Evolutionary conservation across 2,329 filamentous ascomycete genomes (phyloP).

Genomic region (Paramyrothecium roridum): DNA sequence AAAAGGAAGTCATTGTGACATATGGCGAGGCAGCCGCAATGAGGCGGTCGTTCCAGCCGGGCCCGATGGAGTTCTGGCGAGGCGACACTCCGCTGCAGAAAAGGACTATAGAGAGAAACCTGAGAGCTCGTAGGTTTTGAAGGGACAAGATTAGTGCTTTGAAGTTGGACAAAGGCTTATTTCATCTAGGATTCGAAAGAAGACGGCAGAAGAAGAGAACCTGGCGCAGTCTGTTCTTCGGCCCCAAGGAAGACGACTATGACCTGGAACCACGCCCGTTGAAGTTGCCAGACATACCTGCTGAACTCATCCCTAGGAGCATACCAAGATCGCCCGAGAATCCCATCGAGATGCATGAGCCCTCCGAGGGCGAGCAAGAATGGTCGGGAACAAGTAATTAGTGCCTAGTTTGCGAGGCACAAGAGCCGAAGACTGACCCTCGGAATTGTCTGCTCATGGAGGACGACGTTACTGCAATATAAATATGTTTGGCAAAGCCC

Average conservation of each 20-base stretch:
- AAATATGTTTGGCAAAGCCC: no score
- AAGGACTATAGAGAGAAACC: slow-evolving; percentile 15
- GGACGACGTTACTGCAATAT: no score
- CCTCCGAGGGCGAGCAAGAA: slow-evolving; percentile 3
- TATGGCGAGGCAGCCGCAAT: slow-evolving; percentile 11
- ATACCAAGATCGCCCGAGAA: not conserved
- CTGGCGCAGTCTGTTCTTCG: slow-evolving; percentile 1
- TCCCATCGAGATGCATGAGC: not conserved
- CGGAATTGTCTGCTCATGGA: no score
- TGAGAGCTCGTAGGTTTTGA: slow-evolving; percentile 15
- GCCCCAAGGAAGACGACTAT: not conserved
- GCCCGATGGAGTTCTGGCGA: slow-evolving; percentile 19
- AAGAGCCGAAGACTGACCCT: no score
- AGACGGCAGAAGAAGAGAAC: slow-evolving; percentile 2
- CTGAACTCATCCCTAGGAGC: not conserved
- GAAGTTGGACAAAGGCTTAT: not conserved
- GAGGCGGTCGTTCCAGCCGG: slow-evolving; percentile 17
- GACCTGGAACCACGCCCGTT: not conserved
- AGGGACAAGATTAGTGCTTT: not conserved
- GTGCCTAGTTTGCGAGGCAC: no score
- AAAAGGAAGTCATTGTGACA: slow-evolving; percentile 7
- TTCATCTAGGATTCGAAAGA: not conserved
- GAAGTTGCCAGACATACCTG: not conserved
- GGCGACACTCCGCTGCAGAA: slow-evolving; percentile 26
- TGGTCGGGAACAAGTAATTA: not conserved